Base-by-base conservation (phyloP, 2,329 filamentous ascomycete genomes). In the Fonsecaea nubica region DNA sequence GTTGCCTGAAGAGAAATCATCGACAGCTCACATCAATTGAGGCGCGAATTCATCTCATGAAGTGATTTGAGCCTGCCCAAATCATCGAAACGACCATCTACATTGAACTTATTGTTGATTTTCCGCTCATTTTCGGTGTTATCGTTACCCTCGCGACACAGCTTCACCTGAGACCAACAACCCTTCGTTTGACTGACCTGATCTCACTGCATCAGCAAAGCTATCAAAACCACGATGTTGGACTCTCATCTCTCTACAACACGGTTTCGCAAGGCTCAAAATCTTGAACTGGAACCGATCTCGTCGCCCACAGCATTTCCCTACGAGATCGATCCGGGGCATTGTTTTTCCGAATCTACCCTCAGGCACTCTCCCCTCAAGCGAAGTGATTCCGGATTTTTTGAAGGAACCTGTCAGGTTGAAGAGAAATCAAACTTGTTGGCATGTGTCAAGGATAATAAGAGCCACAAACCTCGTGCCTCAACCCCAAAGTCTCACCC, bases 1-100 rank as follows among this genome's bases (percentile, higher is more conserved):
- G 59, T 13, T 62, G 48, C 59, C 59, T 61, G 59, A 62, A 25
- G 38, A 50, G 40, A 32, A 50, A 48, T 50, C 40, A 60, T 50
- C 57, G 52, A 60, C 18, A 50, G 18, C 10, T 50, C 45, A 50
- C 45, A 50, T 30, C 45, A 50, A 50, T 13, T 25, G 45, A 50
- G 21, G 8, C 12, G 18, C 12, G 13, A 9, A 9, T 50, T 4
- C 10, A 50, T 50, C 45, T 9, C 12, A 12, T 50, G 18, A 18
- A 50, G 18, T 50, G 21, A 30, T 4, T 50, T 18, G 30, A 4
- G 30, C 6, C 10, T 10, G n/a, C 2, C 40, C 18, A 50, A 30
- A 50, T 21, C 5, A 8, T 50, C 9, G 10, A 50, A 25, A 50
- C 3, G 42, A 9, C n/a, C 15, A 45, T 45, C 52, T 42, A 42